Conservation (phyloP, 495 filamentous ascomycete species). For the Hypomontagnella submonticulosa region DNA sequence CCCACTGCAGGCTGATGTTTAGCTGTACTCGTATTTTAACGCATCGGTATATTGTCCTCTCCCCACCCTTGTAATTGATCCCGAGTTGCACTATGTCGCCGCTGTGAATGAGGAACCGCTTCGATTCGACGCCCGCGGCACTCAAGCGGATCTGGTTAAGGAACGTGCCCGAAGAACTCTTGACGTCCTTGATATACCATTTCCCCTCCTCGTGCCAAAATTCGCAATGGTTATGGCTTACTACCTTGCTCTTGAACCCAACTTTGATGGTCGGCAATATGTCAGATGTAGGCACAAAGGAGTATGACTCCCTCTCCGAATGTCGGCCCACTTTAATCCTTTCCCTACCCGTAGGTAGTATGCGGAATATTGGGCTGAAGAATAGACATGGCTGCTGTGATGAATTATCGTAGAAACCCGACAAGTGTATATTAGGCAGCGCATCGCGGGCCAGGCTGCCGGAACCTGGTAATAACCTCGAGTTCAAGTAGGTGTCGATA, state of each 20-base stretch:
- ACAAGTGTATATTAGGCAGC: constrained; percentile 89
- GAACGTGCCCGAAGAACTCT: constrained; percentile 95
- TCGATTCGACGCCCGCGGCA: constrained; percentile 84
- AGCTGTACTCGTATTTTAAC: constrained; percentile 96
- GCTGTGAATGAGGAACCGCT: constrained; percentile 92
- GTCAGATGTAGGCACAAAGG: constrained; percentile 64
- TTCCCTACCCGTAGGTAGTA: constrained; percentile 78
- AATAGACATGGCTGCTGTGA: constrained; percentile 82
- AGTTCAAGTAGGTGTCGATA: constrained; percentile 41
- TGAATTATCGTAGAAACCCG: constrained; percentile 85
- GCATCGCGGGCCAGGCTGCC: constrained; percentile 47
- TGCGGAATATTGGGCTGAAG: constrained; percentile 84
- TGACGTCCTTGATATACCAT: constrained; percentile 98
- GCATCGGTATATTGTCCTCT: constrained; percentile 98
- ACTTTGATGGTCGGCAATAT: constrained; percentile 85
- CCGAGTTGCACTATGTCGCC: constrained; percentile 97
- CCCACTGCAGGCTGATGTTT: constrained; percentile 91
- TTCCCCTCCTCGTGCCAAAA: constrained; percentile 89
- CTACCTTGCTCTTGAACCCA: constrained; percentile 98
- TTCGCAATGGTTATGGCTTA: constrained; percentile 95
- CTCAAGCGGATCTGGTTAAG: constrained; percentile 96
- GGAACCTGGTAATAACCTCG: constrained; percentile 28
- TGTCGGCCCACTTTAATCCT: constrained; percentile 92
- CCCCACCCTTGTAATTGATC: constrained; percentile 97
- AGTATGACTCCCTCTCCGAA: constrained; percentile 82